Percentiles rank a stretch among this genome's conserved stretches.
These are phyloP conservation scores for Jamesozyma rosinii DNA, from an alignment of 805 yeast species.

Conservation along the genomic window DNA sequence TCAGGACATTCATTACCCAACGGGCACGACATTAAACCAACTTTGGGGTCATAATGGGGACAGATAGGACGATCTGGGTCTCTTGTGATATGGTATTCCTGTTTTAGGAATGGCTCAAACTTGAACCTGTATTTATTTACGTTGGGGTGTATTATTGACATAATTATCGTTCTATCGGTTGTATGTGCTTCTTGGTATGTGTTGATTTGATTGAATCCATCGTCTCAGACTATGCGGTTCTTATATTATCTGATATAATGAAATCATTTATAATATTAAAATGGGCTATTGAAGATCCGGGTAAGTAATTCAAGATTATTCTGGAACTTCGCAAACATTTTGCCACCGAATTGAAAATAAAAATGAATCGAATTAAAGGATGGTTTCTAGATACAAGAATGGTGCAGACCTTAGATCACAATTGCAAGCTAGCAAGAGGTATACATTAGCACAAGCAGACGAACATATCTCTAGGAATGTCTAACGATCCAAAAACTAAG, in stretches of 20 bases:
- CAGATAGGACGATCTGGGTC: conserved; percentile 89
- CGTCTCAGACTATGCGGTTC: too few relatives aligned
- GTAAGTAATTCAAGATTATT: too few relatives aligned
- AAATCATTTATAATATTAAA: too few relatives aligned
- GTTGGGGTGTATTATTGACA: conserved; percentile 36
- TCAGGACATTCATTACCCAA: conserved; percentile 77
- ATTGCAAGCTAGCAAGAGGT: too few relatives aligned
- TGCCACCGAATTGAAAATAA: not conserved
- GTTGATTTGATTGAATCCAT: too few relatives aligned
- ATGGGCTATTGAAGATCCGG: too few relatives aligned
- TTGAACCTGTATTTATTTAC: conserved; percentile 40
- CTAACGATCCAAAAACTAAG: not conserved
- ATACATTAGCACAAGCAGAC: too few relatives aligned
- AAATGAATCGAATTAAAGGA: not conserved
- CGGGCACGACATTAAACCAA: conserved; percentile 58
- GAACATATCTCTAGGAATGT: not conserved
- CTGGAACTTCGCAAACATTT: not conserved
- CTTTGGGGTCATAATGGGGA: conserved; percentile 36
- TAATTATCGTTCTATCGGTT: conserved; percentile 4
- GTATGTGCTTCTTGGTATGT: too few relatives aligned
- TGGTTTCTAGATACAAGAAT: not conserved
- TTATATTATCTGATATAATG: too few relatives aligned
- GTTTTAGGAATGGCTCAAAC: conserved; percentile 74
- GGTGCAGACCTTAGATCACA: too few relatives aligned
- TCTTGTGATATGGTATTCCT: conserved; percentile 71